Conservation (phyloP, 345 rosid genomes). For the Kandelia obovata region DNA sequence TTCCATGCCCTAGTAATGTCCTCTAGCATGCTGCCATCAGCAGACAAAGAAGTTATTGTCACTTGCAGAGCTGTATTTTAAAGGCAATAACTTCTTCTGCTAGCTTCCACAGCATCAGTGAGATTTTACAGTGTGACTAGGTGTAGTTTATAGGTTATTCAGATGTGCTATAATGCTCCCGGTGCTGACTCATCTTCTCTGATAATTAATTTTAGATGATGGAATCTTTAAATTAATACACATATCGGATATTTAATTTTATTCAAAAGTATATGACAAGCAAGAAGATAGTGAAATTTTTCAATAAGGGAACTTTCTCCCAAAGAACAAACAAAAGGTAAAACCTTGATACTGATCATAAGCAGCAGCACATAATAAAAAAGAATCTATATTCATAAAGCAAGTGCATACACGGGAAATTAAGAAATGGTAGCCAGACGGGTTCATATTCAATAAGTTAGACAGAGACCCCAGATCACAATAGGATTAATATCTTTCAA, state of each 20-base stretch:
- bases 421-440: neutral
- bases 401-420: neutral
- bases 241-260: neutral
- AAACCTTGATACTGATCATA: neutral
- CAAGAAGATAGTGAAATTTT: neutral
- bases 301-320: conserved; percentile 5
- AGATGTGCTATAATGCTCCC: too few relatives aligned
- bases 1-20: too few relatives aligned
- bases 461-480: conserved; percentile 10
- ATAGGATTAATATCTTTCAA: neutral
- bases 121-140: too few relatives aligned
- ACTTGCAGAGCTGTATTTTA: too few relatives aligned
- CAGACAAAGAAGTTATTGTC: too few relatives aligned
- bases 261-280: neutral
- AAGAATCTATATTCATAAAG: neutral
- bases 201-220: neutral
- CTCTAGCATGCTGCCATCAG: too few relatives aligned
- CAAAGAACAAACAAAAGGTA: neutral
- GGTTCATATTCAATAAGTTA: neutral
- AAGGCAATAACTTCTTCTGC: too few relatives aligned
- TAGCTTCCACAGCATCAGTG: neutral
- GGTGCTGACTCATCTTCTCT: too few relatives aligned
- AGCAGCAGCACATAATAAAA: neutral
- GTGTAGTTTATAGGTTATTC: too few relatives aligned
- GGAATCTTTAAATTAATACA: neutral